Base-by-base conservation (phyloP, 306 rosid genomes). In the Betula pendula region DNA sequence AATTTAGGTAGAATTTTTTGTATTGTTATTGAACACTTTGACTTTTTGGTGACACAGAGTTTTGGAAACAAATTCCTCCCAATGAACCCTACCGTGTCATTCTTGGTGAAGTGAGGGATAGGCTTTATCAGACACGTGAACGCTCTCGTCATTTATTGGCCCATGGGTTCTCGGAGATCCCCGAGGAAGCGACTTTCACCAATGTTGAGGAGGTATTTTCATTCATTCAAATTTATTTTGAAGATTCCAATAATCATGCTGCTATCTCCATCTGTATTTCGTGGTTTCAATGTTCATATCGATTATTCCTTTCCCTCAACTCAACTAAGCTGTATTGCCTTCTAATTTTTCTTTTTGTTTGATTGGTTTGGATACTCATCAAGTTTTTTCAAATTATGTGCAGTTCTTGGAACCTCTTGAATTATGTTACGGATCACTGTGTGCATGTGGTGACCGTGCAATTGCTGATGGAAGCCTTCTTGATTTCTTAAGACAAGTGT, bases 401-500 rank as follows among this genome's bases (percentile, higher is more conserved):
- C 76, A 96, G 99, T 96, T 96, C 86, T 71, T 96, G 96, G 94
- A 91, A 70, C 96, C 99, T 60, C 98, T 96, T 19, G 98, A 95
- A 76, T 88, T 92, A 2, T 95, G 98, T 70, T 95, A 95, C 82
- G 71, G 97, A 85, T 95, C 98, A 66, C 96, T 95, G 66, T 89
- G 93, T 77, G 81, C 87, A 73, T 95, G 97, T 80, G 98, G 98
- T 51, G 98, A 95, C 74, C 89, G 87, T 19, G 85, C 93, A 20
- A 92, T 95, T 77, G 98, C 98, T 1, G 98, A 95, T 70, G 98
- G 98, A 55, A 92, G 90, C 81, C 98, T 92, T 75, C 97, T 95
- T 79, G 98, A 95, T 85, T 95, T 95, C 81, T 68, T 95, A 87
- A 90, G 98, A 82, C 98, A 95, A 89, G 92, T 95, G 48, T 95